A percentile compares a stretch with the other conserved stretches of the same genome.
These are phyloP conservation scores for Lentinula edodes DNA, from an alignment of 768 basidiomycete genomes.

Conservation along the genomic window DNA sequence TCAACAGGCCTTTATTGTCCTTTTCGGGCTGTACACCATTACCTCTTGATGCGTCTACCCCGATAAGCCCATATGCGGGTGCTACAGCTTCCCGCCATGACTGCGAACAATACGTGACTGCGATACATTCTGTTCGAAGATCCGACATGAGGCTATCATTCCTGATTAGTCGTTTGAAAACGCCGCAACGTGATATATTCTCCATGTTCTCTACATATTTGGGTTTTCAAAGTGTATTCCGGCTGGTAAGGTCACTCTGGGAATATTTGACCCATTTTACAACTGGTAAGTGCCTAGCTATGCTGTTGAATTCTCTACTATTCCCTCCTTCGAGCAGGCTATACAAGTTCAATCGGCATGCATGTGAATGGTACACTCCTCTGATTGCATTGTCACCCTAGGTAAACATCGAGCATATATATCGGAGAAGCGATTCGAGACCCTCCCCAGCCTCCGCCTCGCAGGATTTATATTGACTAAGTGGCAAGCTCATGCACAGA, in stretches of 20 bases:
- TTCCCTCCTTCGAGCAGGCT: too few species aligned
- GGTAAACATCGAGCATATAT: too few species aligned
- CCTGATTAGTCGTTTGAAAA: background rate
- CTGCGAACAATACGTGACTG: background rate
- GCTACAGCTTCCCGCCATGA: background rate
- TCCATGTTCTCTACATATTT: background rate
- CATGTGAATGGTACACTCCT: too few species aligned
- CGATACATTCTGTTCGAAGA: background rate
- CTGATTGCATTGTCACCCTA: too few species aligned
- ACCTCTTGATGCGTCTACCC: background rate
- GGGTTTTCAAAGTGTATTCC: background rate
- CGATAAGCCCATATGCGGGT: background rate
- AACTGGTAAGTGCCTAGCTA: too few species aligned
- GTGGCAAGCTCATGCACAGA: too few species aligned
- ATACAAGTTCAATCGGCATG: too few species aligned
- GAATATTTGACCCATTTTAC: background rate
- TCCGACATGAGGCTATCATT: slow-evolving; percentile 5
- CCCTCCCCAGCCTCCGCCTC: too few species aligned
- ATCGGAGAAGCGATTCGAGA: too few species aligned
- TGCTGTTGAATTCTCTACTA: too few species aligned
- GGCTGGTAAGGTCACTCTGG: background rate
- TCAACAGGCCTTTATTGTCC: background rate
- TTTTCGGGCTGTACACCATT: background rate
- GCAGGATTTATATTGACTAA: too few species aligned
- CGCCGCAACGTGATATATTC: background rate